Conservation (phyloP, 768 basidiomycete species). For the Lactarius psammicola region DNA sequence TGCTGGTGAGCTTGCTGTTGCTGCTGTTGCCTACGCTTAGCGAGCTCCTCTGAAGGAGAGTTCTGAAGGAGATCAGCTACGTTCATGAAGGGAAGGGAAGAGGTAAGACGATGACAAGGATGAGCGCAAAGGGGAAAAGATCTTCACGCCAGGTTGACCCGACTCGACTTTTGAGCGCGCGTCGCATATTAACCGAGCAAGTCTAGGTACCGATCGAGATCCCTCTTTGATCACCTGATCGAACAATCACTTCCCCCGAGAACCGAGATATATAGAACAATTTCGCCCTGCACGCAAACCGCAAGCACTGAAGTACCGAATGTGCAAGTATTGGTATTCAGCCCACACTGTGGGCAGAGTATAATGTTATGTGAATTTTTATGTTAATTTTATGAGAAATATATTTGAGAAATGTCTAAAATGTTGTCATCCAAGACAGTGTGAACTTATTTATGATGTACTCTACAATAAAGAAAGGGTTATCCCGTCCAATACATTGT, state of each 20-base stretch:
- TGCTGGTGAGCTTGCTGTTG: constrained; percentile 32
- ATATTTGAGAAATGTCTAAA: not conserved
- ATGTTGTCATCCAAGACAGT: not conserved
- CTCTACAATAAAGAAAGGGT: not conserved
- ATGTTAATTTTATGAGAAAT: not conserved
- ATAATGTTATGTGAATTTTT: not conserved
- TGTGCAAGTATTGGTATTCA: too few relatives aligned
- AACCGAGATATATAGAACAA: too few relatives aligned
- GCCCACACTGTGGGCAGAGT: not conserved
- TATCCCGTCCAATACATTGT: not conserved
- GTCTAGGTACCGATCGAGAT: not conserved
- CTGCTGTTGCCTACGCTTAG: constrained; percentile 32
- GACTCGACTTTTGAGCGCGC: not conserved
- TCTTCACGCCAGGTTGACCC: not conserved
- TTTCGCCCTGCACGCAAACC: too few relatives aligned
- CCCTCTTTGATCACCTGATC: not conserved
- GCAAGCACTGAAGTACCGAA: too few relatives aligned
- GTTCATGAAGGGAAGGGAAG: constrained; percentile 50
- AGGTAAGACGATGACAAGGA: not conserved
- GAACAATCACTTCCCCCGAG: too few relatives aligned
- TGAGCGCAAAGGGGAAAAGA: not conserved
- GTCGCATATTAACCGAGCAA: not conserved
- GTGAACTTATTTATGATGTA: not conserved
- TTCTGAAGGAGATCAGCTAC: constrained; percentile 68
- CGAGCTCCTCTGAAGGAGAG: constrained; percentile 59